Evolutionary conservation across 352 stramenopile genomes (phyloP), one percentile per base, ranked within the genome.

Genomic region (Phytophthora rubi): DNA sequence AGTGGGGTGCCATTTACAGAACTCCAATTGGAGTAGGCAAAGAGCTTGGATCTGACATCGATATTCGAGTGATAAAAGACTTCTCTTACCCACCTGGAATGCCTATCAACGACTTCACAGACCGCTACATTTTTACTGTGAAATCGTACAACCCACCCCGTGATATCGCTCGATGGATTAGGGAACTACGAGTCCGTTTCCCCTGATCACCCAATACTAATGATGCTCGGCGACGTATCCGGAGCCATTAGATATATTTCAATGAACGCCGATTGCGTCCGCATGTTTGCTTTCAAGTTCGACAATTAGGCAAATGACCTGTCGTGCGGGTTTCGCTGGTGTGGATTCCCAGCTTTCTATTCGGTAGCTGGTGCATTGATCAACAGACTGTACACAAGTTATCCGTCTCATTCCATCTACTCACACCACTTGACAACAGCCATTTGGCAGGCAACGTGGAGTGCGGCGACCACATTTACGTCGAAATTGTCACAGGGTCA

Each of bases 191-290:
- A 23, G 4, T 9, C 7, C 18, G 33, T 8, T 39, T 39, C 28
- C 28, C 51, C 26, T 26, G 23, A 26, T 35, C 51, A 56, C 9
- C 51, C 51, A 32, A n/a, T 56, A 2, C 51, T 56, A 9, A 56
- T 56, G 51, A 56, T 56, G 51, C 28, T 56, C 15, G 51, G 51
- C 2, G 51, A 56, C 51, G 51, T 56, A 16, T 35, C 28, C 6
- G 51, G 51, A 2, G 28, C 51, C 13, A 42, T 56, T 15, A 13
- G 51, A 21, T 28, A 56, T 6, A 56, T 56, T 15, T 23, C 51
- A 39, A 9, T 56, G 6, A 37, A 26, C 3, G 28, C 51, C 13
- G 51, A 56, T 4, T 13, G 39, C 8, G 51, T 56, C 16, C 51
- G 39, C 51, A 56, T 56, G 51, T 42, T 56, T 26, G 28, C 15